Evolutionary conservation across 495 filamentous ascomycete genomes (phyloP).

Genomic region (Tuber calosporum): DNA sequence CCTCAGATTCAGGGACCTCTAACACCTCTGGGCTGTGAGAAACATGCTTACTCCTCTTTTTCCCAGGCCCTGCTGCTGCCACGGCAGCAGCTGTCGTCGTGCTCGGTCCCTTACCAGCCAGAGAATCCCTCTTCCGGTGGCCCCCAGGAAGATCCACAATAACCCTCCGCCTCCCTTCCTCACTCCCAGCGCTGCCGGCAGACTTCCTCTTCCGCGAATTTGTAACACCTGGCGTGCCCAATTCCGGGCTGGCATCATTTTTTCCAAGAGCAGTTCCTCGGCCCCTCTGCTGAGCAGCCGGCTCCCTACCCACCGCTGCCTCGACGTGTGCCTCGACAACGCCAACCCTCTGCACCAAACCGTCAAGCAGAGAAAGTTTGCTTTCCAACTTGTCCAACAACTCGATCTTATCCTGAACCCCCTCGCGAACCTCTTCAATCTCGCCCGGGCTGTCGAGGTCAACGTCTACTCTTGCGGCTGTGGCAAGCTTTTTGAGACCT

Average conservation of each 20-base stretch:
- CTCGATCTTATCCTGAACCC: slow-evolving; percentile 21
- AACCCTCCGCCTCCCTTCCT: neutral
- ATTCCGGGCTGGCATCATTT: neutral
- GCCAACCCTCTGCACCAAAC: neutral
- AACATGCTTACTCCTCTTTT: neutral
- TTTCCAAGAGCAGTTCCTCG: neutral
- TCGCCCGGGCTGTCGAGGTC: slow-evolving; percentile 23
- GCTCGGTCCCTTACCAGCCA: neutral
- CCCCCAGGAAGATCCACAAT: neutral
- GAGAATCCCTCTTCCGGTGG: neutral
- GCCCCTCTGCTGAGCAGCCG: neutral
- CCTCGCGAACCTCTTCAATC: slow-evolving; percentile 7
- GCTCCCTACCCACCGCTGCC: neutral
- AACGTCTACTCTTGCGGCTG: slow-evolving; percentile 12
- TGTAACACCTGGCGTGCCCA: neutral
- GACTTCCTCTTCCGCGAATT: slow-evolving; percentile 2
- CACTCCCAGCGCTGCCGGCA: neutral
- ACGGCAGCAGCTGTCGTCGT: neutral
- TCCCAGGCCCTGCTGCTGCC: neutral
- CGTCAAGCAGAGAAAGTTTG: neutral
- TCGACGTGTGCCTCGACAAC: neutral
- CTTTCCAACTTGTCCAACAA: slow-evolving; percentile 12
- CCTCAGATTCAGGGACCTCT: slow-evolving; percentile 17
- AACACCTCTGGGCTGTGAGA: neutral
- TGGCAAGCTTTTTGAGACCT: slow-evolving; percentile 22